phyloP scores from a whole-genome alignment of 75 land plant genomes.

The Selaginella moellendorffii region DNA sequence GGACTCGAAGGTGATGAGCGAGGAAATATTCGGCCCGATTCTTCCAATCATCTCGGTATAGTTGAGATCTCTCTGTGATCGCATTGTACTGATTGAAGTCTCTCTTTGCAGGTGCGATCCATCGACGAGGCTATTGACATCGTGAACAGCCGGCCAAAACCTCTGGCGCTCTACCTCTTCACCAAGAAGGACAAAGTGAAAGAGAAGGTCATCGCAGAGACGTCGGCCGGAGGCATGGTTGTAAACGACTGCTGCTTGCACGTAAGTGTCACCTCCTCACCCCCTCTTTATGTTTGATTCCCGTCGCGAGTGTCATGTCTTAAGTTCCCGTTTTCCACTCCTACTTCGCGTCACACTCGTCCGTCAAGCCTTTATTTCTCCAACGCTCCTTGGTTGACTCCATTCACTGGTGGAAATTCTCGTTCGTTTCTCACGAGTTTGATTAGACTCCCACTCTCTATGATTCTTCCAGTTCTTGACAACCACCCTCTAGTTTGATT shows the following conservation, averaged over 20 bases:
- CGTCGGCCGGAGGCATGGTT: conserved; percentile 53
- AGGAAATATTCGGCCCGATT: conserved; percentile 87
- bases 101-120: conserved; percentile 44
- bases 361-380: no score
- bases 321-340: no score
- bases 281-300: no score
- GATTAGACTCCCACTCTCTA: not conserved
- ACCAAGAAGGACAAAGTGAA: conserved; percentile 35
- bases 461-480: not conserved
- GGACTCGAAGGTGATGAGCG: conserved; percentile 57
- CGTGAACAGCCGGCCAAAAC: conserved; percentile 41
- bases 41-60: conserved; percentile 67
- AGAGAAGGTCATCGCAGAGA: conserved; percentile 26
- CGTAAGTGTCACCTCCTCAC: conserved; percentile 32
- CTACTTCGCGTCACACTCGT: no score
- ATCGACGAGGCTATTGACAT: conserved; percentile 39
- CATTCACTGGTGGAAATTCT: no score
- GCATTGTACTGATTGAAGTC: not conserved
- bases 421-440: no score
- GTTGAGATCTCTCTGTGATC: not conserved
- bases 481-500: not conserved
- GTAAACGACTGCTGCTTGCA: conserved; percentile 57
- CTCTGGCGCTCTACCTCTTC: conserved; percentile 63
- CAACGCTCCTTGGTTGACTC: no score
- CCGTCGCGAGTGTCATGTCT: no score